These are phyloP conservation scores for Penicillium atrosanguineum DNA, from an alignment of 495 filamentous ascomycete species.

Conservation along the genomic window DNA sequence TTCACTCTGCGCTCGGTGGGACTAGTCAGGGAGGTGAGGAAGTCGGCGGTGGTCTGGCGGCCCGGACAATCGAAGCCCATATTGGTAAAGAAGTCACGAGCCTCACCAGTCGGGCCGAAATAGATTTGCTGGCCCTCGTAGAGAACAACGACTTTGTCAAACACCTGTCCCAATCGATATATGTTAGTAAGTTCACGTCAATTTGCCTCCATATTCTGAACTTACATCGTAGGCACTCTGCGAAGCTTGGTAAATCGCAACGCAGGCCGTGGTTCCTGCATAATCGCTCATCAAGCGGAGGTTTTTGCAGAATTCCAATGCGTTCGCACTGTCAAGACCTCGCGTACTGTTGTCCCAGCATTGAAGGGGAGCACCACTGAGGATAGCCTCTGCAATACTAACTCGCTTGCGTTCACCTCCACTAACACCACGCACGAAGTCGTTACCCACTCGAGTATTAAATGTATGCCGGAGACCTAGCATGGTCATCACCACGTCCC, in stretches of 20 bases:
- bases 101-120: constrained; percentile 60
- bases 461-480: constrained; percentile 51
- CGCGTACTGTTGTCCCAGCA: constrained; percentile 84
- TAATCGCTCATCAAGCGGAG: constrained; percentile 66
- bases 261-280: constrained; percentile 64
- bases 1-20: constrained; percentile 63
- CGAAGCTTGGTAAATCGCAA: constrained; percentile 76
- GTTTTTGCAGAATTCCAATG: constrained; percentile 65
- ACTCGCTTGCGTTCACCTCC: constrained; percentile 75
- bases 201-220: too few species aligned
- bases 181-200: too few species aligned
- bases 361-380: constrained; percentile 62
- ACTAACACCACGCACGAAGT: constrained; percentile 73
- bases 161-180: too few species aligned
- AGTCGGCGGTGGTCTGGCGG: constrained; percentile 69
- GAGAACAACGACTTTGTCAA: constrained; percentile 57
- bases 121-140: constrained; percentile 66
- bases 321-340: constrained; percentile 76
- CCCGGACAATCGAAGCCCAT: constrained; percentile 64
- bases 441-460: constrained; percentile 56
- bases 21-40: constrained; percentile 73
- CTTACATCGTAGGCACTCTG: constrained; percentile 72
- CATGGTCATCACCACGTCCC: constrained; percentile 56
- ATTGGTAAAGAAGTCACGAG: constrained; percentile 60
- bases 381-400: constrained; percentile 51